phyloP scores from a whole-genome alignment of 2,329 filamentous ascomycete species.

The Nothophaeocryptopus gaeumannii region DNA sequence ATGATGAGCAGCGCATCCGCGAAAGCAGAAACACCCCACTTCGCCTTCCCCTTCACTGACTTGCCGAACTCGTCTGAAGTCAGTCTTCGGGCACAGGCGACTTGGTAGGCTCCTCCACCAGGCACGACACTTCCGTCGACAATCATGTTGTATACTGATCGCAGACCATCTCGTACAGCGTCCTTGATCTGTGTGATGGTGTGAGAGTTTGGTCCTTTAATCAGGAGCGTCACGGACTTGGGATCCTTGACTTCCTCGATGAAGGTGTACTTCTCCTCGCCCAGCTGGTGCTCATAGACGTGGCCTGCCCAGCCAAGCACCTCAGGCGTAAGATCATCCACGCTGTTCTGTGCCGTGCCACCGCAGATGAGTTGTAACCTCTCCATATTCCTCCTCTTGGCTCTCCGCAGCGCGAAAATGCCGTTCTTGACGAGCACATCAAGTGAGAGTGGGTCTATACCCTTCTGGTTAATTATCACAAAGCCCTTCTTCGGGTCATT shows the following conservation, averaged over 20 bases:
- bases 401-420: constrained; percentile 87
- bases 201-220: constrained; percentile 96
- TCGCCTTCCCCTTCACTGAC: constrained; percentile 95
- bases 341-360: constrained; percentile 88
- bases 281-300: constrained; percentile 95
- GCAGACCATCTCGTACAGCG: constrained; percentile 88
- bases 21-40: constrained; percentile 92
- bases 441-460: constrained; percentile 92
- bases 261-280: constrained; percentile 99
- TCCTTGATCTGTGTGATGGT: constrained; percentile 97
- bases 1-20: constrained; percentile 92
- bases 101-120: constrained; percentile 91
- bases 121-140: constrained; percentile 96
- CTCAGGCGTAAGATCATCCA: constrained; percentile 85
- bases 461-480: constrained; percentile 98
- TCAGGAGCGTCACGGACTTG: constrained; percentile 94
- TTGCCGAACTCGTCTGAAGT: constrained; percentile 82
- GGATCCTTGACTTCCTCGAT: constrained; percentile 98
- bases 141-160: constrained; percentile 99
- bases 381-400: constrained; percentile 99
- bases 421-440: constrained; percentile 98
- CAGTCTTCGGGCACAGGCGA: constrained; percentile 84
- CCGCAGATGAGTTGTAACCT: constrained; percentile 92
- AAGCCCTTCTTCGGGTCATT: constrained; percentile 92
- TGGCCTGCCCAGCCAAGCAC: constrained; percentile 92